Conservation (phyloP, 345 rosid species). For the Rhizophora apiculata region DNA sequence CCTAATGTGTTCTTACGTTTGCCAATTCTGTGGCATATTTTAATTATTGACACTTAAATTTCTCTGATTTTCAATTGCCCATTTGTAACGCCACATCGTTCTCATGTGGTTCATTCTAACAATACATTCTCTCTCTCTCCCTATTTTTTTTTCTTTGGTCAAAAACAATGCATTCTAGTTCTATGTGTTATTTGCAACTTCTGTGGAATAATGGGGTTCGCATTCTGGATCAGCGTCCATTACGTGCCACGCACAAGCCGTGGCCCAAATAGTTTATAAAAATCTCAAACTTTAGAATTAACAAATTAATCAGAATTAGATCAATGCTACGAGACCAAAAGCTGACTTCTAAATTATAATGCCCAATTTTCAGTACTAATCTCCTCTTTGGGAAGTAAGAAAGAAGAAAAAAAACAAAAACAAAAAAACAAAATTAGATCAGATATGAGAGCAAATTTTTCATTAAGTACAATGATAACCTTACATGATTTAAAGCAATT, state of each 20-base stretch:
- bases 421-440: no score
- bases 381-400: no score
- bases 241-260: conserved; percentile 31
- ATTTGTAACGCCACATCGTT: not conserved
- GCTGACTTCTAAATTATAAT: no score
- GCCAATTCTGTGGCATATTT: not conserved
- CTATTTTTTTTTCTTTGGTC: no score
- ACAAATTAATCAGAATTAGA: no score
- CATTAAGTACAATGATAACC: no score
- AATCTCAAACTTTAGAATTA: no score
- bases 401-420: no score
- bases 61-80: not conserved
- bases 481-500: no score
- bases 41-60: not conserved
- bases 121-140: not conserved
- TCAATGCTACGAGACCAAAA: no score
- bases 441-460: no score
- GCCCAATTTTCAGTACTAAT: no score
- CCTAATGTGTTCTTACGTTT: not conserved
- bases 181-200: conserved; percentile 31
- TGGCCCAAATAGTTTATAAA: not conserved
- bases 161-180: conserved; percentile 17
- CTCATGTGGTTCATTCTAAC: conserved; percentile 6
- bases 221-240: conserved; percentile 40
- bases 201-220: conserved; percentile 19